phyloP scores from a whole-genome alignment of 2,329 filamentous ascomycete species.

The Colletotrichum liaoningense region DNA sequence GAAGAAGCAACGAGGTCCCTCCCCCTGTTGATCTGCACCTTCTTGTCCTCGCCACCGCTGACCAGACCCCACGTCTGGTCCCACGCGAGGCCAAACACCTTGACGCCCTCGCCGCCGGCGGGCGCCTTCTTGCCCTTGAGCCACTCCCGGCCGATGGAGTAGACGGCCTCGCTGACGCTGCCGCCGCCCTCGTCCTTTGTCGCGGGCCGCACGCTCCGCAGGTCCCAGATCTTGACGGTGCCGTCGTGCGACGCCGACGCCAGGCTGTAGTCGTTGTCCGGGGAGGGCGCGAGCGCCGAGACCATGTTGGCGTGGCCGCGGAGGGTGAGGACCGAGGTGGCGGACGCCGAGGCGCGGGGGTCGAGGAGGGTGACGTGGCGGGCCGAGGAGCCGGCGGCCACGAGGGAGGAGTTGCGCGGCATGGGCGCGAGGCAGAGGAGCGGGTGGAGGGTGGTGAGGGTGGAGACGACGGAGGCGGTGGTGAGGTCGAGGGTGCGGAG shows the following conservation, averaged over 20 bases:
- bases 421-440: constrained; percentile 84
- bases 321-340: constrained; percentile 88
- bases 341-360: constrained; percentile 80
- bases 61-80: constrained; percentile 88
- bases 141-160: constrained; percentile 81
- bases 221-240: constrained; percentile 93
- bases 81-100: constrained; percentile 92
- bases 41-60: constrained; percentile 92
- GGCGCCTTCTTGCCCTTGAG: constrained; percentile 72
- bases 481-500: constrained; percentile 92
- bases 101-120: constrained; percentile 83
- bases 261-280: constrained; percentile 81
- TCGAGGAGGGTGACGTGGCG: constrained; percentile 94
- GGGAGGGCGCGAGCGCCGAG: constrained; percentile 52
- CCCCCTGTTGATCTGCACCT: constrained; percentile 88
- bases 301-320: constrained; percentile 87
- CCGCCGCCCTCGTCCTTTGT: constrained; percentile 70
- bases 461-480: constrained; percentile 82
- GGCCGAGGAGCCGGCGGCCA: constrained; percentile 83
- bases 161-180: constrained; percentile 78
- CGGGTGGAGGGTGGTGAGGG: constrained; percentile 84
- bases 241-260: constrained; percentile 93
- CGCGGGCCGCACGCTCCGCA: constrained; percentile 75
- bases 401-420: constrained; percentile 67
- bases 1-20: constrained; percentile 58